Percentiles rank a stretch among this genome's conserved stretches.
Conservation (phyloP, 176 grass and related monocot genomes). For the Carex myosuroides region DNA sequence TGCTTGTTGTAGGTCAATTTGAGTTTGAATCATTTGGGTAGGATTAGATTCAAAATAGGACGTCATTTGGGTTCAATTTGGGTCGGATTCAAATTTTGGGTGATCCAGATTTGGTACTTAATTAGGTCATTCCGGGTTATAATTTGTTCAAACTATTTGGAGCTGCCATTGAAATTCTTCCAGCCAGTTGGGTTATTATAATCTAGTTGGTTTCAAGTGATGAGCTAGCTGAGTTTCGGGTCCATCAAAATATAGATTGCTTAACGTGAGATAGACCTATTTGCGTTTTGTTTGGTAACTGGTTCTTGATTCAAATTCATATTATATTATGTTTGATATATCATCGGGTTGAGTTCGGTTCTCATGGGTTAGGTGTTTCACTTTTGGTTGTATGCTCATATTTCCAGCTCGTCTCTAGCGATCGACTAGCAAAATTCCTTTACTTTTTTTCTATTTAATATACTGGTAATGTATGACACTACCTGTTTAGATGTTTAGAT, state of each 20-base stretch:
- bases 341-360: not conserved
- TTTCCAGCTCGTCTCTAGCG: not conserved
- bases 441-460: not conserved
- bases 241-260: not conserved
- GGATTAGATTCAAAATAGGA: not conserved
- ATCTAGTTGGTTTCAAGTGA: not conserved
- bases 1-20: not conserved
- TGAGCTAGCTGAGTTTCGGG: not conserved
- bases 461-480: not conserved
- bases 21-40: not conserved
- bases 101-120: not conserved
- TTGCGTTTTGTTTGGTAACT: not conserved
- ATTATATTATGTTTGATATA: not conserved
- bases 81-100: not conserved
- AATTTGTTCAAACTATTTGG: not conserved
- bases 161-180: not conserved
- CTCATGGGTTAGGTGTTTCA: not conserved
- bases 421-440: not conserved
- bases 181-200: not conserved
- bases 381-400: not conserved
- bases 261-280: not conserved
- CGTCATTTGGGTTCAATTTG: not conserved
- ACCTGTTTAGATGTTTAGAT: not conserved
- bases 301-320: not conserved
- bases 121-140: not conserved